Base-by-base conservation (phyloP, 140 eudicot genomes). In the Senecio squalidus region DNA sequence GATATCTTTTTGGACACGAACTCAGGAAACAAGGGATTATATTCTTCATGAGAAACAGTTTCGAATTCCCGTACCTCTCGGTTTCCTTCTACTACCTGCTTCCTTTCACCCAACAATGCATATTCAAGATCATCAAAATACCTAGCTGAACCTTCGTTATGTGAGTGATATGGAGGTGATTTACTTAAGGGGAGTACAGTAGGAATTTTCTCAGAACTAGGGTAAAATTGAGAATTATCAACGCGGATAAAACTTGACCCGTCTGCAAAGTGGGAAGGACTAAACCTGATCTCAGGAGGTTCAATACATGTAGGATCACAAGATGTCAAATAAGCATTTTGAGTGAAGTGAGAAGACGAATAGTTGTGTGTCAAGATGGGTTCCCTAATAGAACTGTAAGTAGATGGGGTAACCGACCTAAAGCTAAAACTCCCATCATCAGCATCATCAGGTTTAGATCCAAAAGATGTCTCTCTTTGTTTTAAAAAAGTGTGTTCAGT, bases 261-360 rank as follows among this genome's bases (percentile, higher is more conserved):
- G 29, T 27, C 76, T 17, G 63, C 58, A 23, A 47, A 55, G 24
- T 62, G 25, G 14, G 76, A 58, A 67, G 55, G 58, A 64, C 41
- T 57, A 47, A 18, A 47, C 6, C 15, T 16, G n/a, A 50, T 9
- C 23, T 59, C 71, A 21, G 82, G 75, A 60, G 38, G 39, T 7
- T 78, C 90, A 34, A 47, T 41, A 20, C 60, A 14, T 55, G 70
- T 30, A 39, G 82, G 48, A 61, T 74, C 77, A 48, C 64, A 55
- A 56, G 43, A 52, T 28, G 29, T 63, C 26, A 68, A 58, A 44
- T 38, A 51, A 48, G 72, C 20, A 39, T 26, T 40, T 39, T 25
- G 62, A 11, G 40, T 39, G 20, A 51, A 18, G 10, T 17, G 52
- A 52, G 71, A 18, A 54, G 11, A 56, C 15, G 25, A 9, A 6